A percentile compares a stretch with the other conserved stretches of the same genome.
Evolutionary conservation across 2,329 filamentous ascomycete species (phyloP).

Genomic region (Xylariaceae sp.): DNA sequence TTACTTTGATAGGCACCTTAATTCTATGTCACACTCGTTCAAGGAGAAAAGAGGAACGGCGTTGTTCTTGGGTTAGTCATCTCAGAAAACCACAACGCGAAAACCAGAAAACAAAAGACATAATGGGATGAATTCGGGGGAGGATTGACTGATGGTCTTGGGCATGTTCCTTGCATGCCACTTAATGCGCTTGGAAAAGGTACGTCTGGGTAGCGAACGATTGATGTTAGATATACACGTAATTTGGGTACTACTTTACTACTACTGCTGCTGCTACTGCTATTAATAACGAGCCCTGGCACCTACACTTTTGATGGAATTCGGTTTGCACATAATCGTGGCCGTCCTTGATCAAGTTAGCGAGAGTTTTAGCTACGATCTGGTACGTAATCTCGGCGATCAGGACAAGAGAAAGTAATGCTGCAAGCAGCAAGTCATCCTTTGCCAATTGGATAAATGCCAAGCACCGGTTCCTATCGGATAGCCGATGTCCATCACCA

Average conservation of each 20-base stretch:
- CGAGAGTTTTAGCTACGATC: background rate
- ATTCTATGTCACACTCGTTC: too few relatives aligned
- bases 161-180: background rate
- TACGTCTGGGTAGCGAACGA: background rate
- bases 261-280: slow-evolving; percentile 6
- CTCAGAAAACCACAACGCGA: too few relatives aligned
- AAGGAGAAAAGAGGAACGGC: background rate
- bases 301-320: background rate
- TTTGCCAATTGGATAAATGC: background rate
- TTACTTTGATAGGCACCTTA: too few relatives aligned
- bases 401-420: background rate
- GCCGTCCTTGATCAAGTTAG: too few relatives aligned
- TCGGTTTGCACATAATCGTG: too few relatives aligned
- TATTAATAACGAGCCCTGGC: background rate
- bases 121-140: too few relatives aligned
- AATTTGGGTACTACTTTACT: background rate
- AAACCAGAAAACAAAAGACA: too few relatives aligned
- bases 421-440: background rate
- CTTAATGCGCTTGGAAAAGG: background rate
- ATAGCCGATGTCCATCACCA: background rate
- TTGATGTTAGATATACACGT: background rate
- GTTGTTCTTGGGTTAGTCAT: too few relatives aligned
- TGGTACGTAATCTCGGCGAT: too few relatives aligned
- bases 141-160: too few relatives aligned
- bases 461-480: background rate